Conservation (phyloP, 2,329 filamentous ascomycete species). For the Talaromyces sp. region DNA sequence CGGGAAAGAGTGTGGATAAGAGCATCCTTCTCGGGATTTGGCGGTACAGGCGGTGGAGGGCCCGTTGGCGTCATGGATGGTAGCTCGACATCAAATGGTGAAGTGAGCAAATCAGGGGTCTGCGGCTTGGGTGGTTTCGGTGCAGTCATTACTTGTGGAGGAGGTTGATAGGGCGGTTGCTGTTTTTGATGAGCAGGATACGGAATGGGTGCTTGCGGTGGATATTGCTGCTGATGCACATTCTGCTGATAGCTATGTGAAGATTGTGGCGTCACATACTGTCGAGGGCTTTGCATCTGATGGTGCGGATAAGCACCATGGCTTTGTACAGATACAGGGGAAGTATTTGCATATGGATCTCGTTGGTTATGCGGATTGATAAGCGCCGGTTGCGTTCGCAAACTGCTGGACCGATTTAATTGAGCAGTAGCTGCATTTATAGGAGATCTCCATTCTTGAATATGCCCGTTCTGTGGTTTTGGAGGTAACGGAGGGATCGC, state of each 20-base stretch:
- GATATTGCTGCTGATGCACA: conserved; percentile 24
- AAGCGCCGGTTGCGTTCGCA: conserved; percentile 6
- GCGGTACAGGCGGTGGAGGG: conserved; percentile 80
- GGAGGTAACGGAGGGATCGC: conserved; percentile 40
- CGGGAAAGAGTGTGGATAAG: conserved; percentile 73
- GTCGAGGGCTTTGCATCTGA: conserved; percentile 7
- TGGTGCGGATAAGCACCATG: conserved; percentile 10
- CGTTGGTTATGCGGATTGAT: not conserved
- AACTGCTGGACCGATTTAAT: conserved; percentile 28
- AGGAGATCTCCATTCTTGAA: conserved; percentile 2
- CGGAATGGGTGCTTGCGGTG: not conserved
- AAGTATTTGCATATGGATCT: not conserved
- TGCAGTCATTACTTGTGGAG: conserved; percentile 12
- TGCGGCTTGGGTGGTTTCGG: conserved; percentile 24
- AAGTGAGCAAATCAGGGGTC: conserved; percentile 58
- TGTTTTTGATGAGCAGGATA: conserved; percentile 8
- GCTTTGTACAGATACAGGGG: not conserved
- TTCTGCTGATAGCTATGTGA: not conserved
- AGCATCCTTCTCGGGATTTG: conserved; percentile 92
- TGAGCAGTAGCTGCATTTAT: conserved; percentile 24
- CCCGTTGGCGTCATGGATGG: conserved; percentile 42
- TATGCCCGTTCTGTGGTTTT: conserved; percentile 26
- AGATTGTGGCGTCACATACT: conserved; percentile 6
- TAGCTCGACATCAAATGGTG: conserved; percentile 58
- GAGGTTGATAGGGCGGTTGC: conserved; percentile 3